Conservation (phyloP, 1,284 basidiomycete genomes). For the Moesziomyces sp. region DNA sequence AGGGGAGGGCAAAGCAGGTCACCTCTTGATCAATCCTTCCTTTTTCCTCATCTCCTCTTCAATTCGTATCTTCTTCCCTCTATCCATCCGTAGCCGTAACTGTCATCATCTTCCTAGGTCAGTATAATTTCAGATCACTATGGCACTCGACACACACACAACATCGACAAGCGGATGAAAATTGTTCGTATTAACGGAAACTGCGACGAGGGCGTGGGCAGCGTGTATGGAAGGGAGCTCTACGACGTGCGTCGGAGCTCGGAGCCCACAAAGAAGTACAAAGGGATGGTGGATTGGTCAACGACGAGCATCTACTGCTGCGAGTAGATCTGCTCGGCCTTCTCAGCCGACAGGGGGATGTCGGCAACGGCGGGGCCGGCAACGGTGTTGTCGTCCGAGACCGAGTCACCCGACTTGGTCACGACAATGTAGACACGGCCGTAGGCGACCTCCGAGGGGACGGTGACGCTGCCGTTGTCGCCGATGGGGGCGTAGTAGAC, state of each 20-base stretch:
- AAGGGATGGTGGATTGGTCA: not conserved
- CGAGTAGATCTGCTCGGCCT: constrained; percentile 41
- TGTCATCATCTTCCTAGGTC: too few species aligned
- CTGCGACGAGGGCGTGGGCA: not conserved
- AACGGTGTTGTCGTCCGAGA: constrained; percentile 69
- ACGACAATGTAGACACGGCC: constrained; percentile 70
- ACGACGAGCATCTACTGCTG: not conserved
- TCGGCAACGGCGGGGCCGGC: constrained; percentile 71
- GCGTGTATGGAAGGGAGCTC: not conserved
- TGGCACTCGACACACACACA: not conserved
- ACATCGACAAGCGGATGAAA: not conserved
- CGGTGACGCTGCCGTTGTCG: constrained; percentile 62
- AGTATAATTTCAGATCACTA: not conserved
- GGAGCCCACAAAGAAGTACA: not conserved
- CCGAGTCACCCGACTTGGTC: constrained; percentile 62
- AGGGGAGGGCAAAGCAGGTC: too few species aligned
- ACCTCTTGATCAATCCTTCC: too few species aligned
- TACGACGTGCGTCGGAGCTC: not conserved
- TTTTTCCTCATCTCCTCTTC: too few species aligned
- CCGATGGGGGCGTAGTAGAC: constrained; percentile 59
- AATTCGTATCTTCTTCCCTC: too few species aligned
- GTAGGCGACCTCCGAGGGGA: constrained; percentile 67
- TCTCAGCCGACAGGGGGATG: constrained; percentile 46
- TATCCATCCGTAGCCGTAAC: too few species aligned
- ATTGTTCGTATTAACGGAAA: not conserved